Base-by-base conservation (phyloP, 2,329 filamentous ascomycete genomes). In the Penicillium glabrum region DNA sequence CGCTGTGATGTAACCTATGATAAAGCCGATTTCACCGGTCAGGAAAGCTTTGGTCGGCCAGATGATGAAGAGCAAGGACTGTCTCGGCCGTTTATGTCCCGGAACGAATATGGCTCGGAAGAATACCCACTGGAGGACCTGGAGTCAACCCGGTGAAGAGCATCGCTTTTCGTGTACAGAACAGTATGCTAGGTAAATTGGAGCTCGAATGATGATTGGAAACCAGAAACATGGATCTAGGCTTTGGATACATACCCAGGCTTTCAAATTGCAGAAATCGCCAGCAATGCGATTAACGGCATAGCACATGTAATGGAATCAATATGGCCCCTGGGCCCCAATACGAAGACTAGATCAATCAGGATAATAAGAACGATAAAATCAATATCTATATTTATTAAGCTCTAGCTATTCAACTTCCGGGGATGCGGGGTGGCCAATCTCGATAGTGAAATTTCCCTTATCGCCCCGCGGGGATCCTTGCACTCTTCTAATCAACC, bases 1-100 rank as follows among this genome's bases (percentile, higher is more conserved):
- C 68, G 70, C n/a, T 86, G 84, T 63, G 79, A 81, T 37, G 75
- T 75, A 21, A 82, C 84, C 14, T 83, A 83, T 63, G 70, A 74
- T 7, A 69, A 67, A 45, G 56, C 62, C 14, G 69, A 70, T 21
- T 23, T 53, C 11, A 43, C 53, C 27, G 55, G 46, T 9, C 46
- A 58, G 4, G 68, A 72, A 27, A 70, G 69, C 3, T 74, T 74
- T 53, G 57, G 61, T 8, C 71, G 65, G 46, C 44, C 74, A 35
- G 69, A 72, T 39, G 73, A 76, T 52, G 73, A 76, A 47, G 68
- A 72, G 31, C 67, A 69, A 27, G 53, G 63, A 7, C 52, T 64
- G 3, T 54, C 58, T 16, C 61, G 53, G 3, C 54, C 62, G 21
- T 54, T 57, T 27, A 48, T 46, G 16, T 46, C 61, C 8, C 64